Percentiles rank a stretch among this genome's conserved stretches.
phyloP scores from a whole-genome alignment of 2,329 filamentous ascomycete species.

The Massarina eburnea region DNA sequence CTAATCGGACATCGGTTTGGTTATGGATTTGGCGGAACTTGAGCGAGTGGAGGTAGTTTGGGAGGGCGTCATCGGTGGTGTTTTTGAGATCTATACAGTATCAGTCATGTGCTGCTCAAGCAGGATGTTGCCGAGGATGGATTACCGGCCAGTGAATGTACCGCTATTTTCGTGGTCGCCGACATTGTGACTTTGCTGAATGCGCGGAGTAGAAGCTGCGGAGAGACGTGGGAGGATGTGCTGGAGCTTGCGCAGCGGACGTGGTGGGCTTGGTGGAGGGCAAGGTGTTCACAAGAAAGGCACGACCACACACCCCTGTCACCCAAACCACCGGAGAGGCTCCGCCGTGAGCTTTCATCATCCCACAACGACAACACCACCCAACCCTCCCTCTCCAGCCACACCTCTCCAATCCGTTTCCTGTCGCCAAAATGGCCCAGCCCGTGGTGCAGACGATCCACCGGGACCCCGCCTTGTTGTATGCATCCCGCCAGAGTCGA shows the following conservation, averaged over 20 bases:
- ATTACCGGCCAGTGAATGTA: conserved; percentile 69
- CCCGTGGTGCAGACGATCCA: conserved; percentile 91
- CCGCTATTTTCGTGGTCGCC: conserved; percentile 57
- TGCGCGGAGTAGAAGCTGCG: neutral
- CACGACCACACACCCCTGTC: conserved; percentile 32
- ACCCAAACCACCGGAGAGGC: conserved; percentile 25
- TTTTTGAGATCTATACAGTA: conserved; percentile 79
- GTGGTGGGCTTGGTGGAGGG: conserved; percentile 25
- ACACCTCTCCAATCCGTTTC: conserved; percentile 15
- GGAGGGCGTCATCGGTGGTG: conserved; percentile 90
- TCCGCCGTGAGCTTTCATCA: conserved; percentile 29
- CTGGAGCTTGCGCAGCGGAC: conserved; percentile 9
- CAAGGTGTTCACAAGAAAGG: conserved; percentile 41
- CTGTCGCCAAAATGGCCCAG: conserved; percentile 69
- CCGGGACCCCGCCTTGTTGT: conserved; percentile 98
- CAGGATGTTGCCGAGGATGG: conserved; percentile 4
- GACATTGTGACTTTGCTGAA: conserved; percentile 28
- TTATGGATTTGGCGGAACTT: conserved; percentile 80
- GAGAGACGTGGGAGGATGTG: conserved; percentile 8
- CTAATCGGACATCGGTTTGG: conserved; percentile 79
- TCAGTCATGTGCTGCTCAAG: conserved; percentile 14
- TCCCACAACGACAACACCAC: conserved; percentile 17
- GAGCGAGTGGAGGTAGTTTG: conserved; percentile 88
- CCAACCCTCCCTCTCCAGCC: conserved; percentile 13
- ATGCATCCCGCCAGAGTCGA: conserved; percentile 43